Percentiles rank a stretch among this genome's conserved stretches.
Evolutionary conservation across 2,329 filamentous ascomycete genomes (phyloP).

Genomic region (Bipolaris bicolor): DNA sequence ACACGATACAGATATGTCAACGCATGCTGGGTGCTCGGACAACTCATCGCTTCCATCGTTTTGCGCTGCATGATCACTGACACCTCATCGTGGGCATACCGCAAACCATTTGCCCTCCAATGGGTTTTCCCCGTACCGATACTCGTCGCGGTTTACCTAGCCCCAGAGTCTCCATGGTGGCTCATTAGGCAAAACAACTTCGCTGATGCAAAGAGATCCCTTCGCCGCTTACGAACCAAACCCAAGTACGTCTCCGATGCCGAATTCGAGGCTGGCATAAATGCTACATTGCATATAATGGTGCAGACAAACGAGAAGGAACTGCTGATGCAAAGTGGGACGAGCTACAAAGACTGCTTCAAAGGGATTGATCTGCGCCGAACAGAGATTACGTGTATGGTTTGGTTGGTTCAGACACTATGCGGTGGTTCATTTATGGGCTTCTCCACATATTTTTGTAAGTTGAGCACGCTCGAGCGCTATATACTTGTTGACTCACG

Average conservation of each 20-base stretch:
- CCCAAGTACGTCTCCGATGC: conserved; percentile 11
- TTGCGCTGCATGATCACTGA: conserved; percentile 68
- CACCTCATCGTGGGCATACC: conserved; percentile 65
- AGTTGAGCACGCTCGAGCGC: not conserved
- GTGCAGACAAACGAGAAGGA: conserved; percentile 80
- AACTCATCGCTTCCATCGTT: conserved; percentile 71
- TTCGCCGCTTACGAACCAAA: conserved; percentile 55
- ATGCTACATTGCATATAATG: conserved; percentile 77
- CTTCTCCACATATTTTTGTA: conserved; percentile 50
- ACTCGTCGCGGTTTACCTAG: conserved; percentile 66
- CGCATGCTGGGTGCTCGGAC: conserved; percentile 53
- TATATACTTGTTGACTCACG: not conserved
- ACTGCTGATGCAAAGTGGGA: conserved; percentile 66
- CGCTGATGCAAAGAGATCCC: conserved; percentile 64
- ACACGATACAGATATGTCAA: conserved; percentile 33
- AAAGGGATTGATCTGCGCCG: conserved; percentile 74
- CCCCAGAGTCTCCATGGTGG: conserved; percentile 74
- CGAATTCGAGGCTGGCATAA: conserved; percentile 55
- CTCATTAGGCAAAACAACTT: conserved; percentile 67
- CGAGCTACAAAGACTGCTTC: conserved; percentile 81
- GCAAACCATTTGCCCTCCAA: conserved; percentile 69
- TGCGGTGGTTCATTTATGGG: conserved; percentile 33
- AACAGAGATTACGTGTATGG: conserved; percentile 70
- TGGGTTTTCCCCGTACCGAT: conserved; percentile 61
- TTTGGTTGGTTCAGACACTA: conserved; percentile 52